phyloP scores from a whole-genome alignment of 495 filamentous ascomycete species.

The Polyplosphaeria fusca region DNA sequence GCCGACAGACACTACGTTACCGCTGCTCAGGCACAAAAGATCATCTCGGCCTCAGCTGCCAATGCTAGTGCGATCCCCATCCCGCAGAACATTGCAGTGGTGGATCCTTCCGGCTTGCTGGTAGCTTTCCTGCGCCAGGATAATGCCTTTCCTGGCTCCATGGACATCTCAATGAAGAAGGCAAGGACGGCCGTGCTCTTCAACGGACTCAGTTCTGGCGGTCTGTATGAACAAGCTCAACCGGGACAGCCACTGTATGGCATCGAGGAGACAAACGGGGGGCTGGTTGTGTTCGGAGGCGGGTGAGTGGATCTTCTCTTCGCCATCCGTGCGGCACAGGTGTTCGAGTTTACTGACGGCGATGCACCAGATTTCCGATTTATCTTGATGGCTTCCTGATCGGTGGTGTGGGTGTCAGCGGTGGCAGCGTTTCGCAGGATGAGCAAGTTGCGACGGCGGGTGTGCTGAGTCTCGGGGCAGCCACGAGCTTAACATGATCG shows the following conservation, averaged over 20 bases:
- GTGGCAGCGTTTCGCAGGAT: conserved; percentile 12
- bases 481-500: background rate
- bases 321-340: too few relatives aligned
- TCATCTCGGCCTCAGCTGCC: conserved; percentile 4
- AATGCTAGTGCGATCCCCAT: conserved; percentile 5
- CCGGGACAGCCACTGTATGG: conserved; percentile 10
- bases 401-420: conserved; percentile 17
- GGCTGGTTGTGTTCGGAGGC: conserved; percentile 18
- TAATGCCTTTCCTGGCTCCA: conserved; percentile 7
- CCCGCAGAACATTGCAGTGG: conserved; percentile 14
- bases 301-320: background rate
- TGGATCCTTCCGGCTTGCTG: conserved; percentile 17
- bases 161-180: conserved; percentile 16
- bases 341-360: background rate
- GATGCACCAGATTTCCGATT: conserved; percentile 5
- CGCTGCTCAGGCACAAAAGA: conserved; percentile 3
- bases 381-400: conserved; percentile 19
- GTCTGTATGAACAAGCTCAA: background rate
- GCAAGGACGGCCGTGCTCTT: conserved; percentile 15
- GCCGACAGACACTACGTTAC: conserved; percentile 10
- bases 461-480: background rate
- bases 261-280: conserved; percentile 22
- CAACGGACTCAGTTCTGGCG: conserved; percentile 1
- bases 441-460: conserved; percentile 9
- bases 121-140: conserved; percentile 16